Evolutionary conservation across 2,329 filamentous ascomycete species (phyloP).

Genomic region (Curvularia spicifera): DNA sequence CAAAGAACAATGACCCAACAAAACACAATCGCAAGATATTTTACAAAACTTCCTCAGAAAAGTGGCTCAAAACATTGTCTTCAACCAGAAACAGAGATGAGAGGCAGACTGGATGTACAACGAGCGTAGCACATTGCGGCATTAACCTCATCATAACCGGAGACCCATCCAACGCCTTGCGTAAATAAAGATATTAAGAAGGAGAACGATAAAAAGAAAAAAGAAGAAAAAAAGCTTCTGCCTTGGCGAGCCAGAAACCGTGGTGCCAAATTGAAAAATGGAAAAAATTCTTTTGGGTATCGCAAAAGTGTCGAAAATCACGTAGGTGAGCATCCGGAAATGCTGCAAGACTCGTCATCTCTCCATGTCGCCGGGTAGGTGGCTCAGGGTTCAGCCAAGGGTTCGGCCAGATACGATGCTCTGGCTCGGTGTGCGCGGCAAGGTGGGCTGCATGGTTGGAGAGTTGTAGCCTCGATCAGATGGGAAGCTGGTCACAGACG

Average conservation of each 20-base stretch:
- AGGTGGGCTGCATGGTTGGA: constrained; percentile 39
- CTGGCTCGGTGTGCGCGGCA: constrained; percentile 47
- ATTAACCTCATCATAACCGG: constrained; percentile 27
- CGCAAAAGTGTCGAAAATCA: constrained; percentile 41
- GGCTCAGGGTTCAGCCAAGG: constrained; percentile 33
- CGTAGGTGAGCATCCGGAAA: constrained; percentile 6
- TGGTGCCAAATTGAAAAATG: constrained; percentile 17
- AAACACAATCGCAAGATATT: constrained; percentile 38
- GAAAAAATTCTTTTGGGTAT: constrained; percentile 45
- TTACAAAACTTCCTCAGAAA: constrained; percentile 32
- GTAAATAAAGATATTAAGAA: constrained; percentile 22
- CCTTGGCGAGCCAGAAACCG: constrained; percentile 9
- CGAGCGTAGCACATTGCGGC: constrained; percentile 36
- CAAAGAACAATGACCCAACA: constrained; percentile 14
- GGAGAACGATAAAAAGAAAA: constrained; percentile 10
- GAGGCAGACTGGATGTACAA: constrained; percentile 33
- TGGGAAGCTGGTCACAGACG: constrained; percentile 40
- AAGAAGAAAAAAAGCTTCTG: constrained; percentile 6
- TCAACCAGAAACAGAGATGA: constrained; percentile 21
- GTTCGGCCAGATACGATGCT: constrained; percentile 50
- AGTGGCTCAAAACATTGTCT: constrained; percentile 7
- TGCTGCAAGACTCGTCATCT: constrained; percentile 1
- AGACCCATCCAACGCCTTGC: constrained; percentile 45
- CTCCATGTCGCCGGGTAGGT: not conserved
- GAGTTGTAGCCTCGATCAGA: constrained; percentile 43